Evolutionary conservation across 208 protist species (phyloP).

Genomic region (Trypanosomatidae sp.): DNA sequence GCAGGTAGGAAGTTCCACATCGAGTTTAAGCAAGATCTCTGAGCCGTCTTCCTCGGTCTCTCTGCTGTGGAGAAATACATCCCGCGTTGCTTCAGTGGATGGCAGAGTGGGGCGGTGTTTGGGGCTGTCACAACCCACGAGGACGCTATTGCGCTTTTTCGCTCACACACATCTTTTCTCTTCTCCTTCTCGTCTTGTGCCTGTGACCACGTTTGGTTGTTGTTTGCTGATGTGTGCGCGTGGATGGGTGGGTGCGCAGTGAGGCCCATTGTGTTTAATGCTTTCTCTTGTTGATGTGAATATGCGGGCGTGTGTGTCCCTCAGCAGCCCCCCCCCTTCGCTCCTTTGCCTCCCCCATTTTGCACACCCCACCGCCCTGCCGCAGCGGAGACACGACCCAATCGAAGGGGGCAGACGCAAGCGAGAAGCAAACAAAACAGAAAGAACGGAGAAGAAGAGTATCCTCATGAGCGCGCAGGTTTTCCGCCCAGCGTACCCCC

Average conservation of each 20-base stretch:
- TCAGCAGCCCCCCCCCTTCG: neutral
- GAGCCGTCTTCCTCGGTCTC: neutral
- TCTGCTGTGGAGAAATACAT: neutral
- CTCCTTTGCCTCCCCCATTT: neutral
- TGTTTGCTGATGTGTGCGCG: neutral
- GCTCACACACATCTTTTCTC: neutral
- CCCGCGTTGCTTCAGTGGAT: neutral
- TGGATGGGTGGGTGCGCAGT: neutral
- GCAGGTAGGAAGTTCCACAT: slow-evolving; percentile 29
- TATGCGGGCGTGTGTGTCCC: neutral
- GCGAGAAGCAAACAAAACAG: neutral
- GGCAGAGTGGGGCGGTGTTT: neutral
- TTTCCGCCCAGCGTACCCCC: neutral
- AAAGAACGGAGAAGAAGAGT: neutral
- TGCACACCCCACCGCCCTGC: neutral
- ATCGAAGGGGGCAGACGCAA: neutral
- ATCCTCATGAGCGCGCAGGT: neutral
- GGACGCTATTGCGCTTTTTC: neutral
- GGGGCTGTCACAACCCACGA: neutral
- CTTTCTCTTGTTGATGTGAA: neutral
- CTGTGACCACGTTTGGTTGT: neutral
- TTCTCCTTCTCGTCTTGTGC: neutral
- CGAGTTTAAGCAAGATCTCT: slow-evolving; percentile 20
- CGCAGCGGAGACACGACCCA: neutral
- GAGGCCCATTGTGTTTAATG: neutral